Conservation (phyloP, 2,329 filamentous ascomycete genomes). For the Fusarium irregulare region DNA sequence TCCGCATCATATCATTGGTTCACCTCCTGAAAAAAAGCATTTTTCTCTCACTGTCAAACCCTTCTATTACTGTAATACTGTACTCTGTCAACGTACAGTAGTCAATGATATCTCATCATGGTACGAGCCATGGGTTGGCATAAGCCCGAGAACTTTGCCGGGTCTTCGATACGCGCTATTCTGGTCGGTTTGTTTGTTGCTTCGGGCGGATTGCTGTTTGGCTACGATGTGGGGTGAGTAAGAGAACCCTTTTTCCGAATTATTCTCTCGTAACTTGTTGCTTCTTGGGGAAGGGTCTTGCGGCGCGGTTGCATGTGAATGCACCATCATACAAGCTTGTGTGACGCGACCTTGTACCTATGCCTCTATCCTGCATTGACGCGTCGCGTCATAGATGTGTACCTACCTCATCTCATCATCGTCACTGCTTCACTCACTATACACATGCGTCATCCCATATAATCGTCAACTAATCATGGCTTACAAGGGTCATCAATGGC, state of each 20-base stretch:
- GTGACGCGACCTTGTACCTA: not conserved
- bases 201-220: slow-evolving; percentile 75
- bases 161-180: slow-evolving; percentile 76
- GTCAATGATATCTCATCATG: slow-evolving; percentile 58
- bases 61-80: not conserved
- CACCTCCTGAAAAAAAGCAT: slow-evolving; percentile 1
- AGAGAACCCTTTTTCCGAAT: not conserved
- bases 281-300: slow-evolving; percentile 3
- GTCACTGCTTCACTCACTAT: slow-evolving; percentile 1
- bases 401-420: not conserved
- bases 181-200: slow-evolving; percentile 78
- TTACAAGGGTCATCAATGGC: slow-evolving; percentile 68
- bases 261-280: slow-evolving; percentile 8
- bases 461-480: slow-evolving; percentile 36
- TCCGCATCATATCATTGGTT: slow-evolving; percentile 12
- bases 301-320: not conserved
- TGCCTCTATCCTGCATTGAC: not conserved
- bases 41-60: not conserved
- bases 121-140: slow-evolving; percentile 75
- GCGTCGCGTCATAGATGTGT: not conserved
- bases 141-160: slow-evolving; percentile 79
- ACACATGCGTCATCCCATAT: not conserved
- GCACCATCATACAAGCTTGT: not conserved
- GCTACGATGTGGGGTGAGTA: slow-evolving; percentile 75
- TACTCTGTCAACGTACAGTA: not conserved